Conservation (phyloP, 2,329 filamentous ascomycete genomes). For the Neophaeococcomyces mojaviensis region DNA sequence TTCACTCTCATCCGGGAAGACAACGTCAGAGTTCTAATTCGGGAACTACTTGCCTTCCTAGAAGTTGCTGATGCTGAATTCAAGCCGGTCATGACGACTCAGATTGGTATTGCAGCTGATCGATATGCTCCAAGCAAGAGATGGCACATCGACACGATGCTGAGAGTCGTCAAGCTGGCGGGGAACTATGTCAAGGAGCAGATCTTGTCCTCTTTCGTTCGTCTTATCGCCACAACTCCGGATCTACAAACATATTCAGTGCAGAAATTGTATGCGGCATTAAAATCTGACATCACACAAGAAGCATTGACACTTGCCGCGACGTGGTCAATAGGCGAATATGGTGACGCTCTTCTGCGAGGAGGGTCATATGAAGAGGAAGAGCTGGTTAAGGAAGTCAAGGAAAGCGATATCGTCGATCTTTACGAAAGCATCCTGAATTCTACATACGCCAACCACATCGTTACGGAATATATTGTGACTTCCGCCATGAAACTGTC, state of each 20-base stretch:
- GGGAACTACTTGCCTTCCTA: constrained; percentile 88
- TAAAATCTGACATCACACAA: constrained; percentile 96
- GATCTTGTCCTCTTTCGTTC: constrained; percentile 92
- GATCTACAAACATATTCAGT: constrained; percentile 95
- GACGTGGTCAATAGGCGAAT: constrained; percentile 97
- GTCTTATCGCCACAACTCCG: constrained; percentile 86
- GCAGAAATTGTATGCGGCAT: constrained; percentile 81
- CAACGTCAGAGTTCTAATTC: constrained; percentile 87
- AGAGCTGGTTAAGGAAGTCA: constrained; percentile 73
- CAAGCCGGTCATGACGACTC: constrained; percentile 95
- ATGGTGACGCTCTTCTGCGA: constrained; percentile 78
- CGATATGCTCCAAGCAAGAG: constrained; percentile 93
- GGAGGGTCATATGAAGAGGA: constrained; percentile 92
- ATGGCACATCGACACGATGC: constrained; percentile 98
- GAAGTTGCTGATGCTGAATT: constrained; percentile 98
- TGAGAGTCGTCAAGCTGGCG: constrained; percentile 84
- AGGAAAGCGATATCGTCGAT: constrained; percentile 83
- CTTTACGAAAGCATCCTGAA: constrained; percentile 87
- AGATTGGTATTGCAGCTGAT: constrained; percentile 95
- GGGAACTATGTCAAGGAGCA: constrained; percentile 98
- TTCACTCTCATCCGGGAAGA: constrained; percentile 97
- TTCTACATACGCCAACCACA: constrained; percentile 87
- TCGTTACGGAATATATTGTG: constrained; percentile 90
- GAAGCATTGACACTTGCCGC: constrained; percentile 89
- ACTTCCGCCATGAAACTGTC: constrained; percentile 93